Conservation (phyloP, 495 filamentous ascomycete genomes). For the Hypoxylon rickii region DNA sequence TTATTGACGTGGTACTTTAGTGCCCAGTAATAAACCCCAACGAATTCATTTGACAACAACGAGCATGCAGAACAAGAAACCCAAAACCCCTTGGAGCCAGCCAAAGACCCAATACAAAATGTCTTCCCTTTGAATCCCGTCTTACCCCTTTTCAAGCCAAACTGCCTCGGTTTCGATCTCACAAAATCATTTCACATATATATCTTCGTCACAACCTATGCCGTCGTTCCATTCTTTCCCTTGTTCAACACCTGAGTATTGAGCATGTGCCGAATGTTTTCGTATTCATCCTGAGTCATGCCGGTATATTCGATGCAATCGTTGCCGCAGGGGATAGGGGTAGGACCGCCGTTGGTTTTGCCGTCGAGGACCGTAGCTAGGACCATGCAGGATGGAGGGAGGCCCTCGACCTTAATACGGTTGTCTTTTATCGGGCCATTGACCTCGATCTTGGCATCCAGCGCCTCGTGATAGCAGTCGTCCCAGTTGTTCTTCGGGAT, state of each 20-base stretch:
- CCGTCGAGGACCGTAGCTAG: slow-evolving; percentile 19
- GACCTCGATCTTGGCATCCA: slow-evolving; percentile 1
- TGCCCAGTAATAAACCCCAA: too few species aligned
- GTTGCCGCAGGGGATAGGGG: slow-evolving; percentile 25
- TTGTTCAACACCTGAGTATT: slow-evolving; percentile 8
- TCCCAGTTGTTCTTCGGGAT: slow-evolving; percentile 10
- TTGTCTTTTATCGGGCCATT: slow-evolving; percentile 4
- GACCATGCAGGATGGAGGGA: slow-evolving; percentile 32
- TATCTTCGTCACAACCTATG: background rate
- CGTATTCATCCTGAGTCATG: slow-evolving; percentile 16
- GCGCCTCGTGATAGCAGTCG: slow-evolving; percentile 3
- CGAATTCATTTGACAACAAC: too few species aligned
- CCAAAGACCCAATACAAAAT: too few species aligned
- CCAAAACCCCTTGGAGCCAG: too few species aligned
- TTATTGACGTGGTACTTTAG: too few species aligned
- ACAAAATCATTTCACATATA: too few species aligned
- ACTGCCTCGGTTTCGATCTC: too few species aligned
- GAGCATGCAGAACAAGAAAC: too few species aligned
- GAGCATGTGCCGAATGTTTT: slow-evolving; percentile 5
- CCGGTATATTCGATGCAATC: slow-evolving; percentile 26
- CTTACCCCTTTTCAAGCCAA: too few species aligned
- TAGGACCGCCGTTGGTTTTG: slow-evolving; percentile 11
- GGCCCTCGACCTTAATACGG: slow-evolving; percentile 10
- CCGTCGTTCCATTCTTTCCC: background rate
- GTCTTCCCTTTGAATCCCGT: too few species aligned